phyloP scores from a whole-genome alignment of 1,139 yeast genomes.

The Debaryomyces fabryi region DNA sequence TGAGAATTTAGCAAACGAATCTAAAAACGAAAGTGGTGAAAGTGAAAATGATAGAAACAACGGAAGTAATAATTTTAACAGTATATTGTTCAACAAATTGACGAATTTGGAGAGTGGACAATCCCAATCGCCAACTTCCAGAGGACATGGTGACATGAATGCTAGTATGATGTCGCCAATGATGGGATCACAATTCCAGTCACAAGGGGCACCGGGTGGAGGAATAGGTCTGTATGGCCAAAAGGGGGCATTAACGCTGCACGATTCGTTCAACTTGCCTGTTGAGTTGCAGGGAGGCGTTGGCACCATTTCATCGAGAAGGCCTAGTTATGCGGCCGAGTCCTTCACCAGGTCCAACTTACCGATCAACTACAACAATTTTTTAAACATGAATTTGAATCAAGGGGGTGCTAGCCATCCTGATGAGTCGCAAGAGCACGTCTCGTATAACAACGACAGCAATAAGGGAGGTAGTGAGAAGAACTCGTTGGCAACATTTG shows the following conservation, averaged over 20 bases:
- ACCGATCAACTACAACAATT: conserved; percentile 6
- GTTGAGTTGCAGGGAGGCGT: conserved; percentile 66
- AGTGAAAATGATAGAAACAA: background rate
- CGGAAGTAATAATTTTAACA: conserved; percentile 23
- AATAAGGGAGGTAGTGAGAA: conserved; percentile 18
- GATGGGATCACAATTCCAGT: background rate
- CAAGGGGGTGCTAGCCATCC: conserved; percentile 1
- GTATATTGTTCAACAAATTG: conserved; percentile 32
- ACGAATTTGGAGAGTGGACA: conserved; percentile 24
- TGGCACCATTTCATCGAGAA: conserved; percentile 59
- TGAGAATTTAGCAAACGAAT: background rate
- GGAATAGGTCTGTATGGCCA: background rate
- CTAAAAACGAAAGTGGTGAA: background rate
- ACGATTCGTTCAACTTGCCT: conserved; percentile 51
- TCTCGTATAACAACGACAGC: conserved; percentile 26
- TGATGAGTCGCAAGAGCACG: conserved; percentile 22
- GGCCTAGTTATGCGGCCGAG: conserved; percentile 70
- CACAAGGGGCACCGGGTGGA: background rate
- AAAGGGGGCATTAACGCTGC: conserved; percentile 3
- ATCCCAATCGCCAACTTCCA: conserved; percentile 8
- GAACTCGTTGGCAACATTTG: conserved; percentile 31
- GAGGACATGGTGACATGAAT: background rate
- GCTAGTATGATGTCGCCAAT: background rate
- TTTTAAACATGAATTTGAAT: conserved; percentile 7
- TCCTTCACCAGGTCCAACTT: conserved; percentile 44